phyloP scores from a whole-genome alignment of 2,329 filamentous ascomycete genomes.

The Byssoonygena ceratinophila region DNA sequence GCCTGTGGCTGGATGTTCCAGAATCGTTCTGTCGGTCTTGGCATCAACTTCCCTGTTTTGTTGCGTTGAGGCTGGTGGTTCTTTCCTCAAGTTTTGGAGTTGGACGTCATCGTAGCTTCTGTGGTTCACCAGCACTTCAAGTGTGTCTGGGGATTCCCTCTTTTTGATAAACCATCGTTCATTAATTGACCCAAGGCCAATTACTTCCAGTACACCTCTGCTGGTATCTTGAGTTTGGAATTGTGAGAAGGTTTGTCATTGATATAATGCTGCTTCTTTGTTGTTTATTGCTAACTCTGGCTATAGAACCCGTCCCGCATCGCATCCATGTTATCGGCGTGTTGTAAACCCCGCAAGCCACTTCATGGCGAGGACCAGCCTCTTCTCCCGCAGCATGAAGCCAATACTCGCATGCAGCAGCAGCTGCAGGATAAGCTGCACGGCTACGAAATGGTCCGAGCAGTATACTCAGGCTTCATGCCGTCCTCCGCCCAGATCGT shows the following conservation, averaged over 20 bases:
- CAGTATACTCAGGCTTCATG: slow-evolving; percentile 75
- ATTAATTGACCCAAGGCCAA: too few species aligned
- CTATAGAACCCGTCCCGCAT: neutral
- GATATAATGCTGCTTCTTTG: too few species aligned
- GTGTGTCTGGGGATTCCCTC: too few species aligned
- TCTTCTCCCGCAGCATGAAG: slow-evolving; percentile 64
- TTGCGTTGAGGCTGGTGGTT: neutral
- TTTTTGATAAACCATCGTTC: too few species aligned
- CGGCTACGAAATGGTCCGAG: slow-evolving; percentile 81
- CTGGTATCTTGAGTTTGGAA: too few species aligned
- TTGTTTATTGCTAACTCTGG: neutral
- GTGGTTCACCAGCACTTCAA: too few species aligned
- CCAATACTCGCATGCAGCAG: slow-evolving; percentile 57
- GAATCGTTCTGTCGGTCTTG: slow-evolving; percentile 8
- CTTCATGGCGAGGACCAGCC: slow-evolving; percentile 58
- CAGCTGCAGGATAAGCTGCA: slow-evolving; percentile 81
- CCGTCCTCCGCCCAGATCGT: slow-evolving; percentile 79
- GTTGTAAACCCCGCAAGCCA: slow-evolving; percentile 48
- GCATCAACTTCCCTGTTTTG: neutral
- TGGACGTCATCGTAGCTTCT: neutral
- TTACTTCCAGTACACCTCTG: too few species aligned
- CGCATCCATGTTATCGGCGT: slow-evolving; percentile 52
- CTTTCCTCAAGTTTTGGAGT: too few species aligned
- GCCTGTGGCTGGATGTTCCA: slow-evolving; percentile 2
- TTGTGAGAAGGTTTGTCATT: too few species aligned